These are phyloP conservation scores for Puccinia hordei DNA, from an alignment of 1,284 basidiomycete species.

Conservation along the genomic window DNA sequence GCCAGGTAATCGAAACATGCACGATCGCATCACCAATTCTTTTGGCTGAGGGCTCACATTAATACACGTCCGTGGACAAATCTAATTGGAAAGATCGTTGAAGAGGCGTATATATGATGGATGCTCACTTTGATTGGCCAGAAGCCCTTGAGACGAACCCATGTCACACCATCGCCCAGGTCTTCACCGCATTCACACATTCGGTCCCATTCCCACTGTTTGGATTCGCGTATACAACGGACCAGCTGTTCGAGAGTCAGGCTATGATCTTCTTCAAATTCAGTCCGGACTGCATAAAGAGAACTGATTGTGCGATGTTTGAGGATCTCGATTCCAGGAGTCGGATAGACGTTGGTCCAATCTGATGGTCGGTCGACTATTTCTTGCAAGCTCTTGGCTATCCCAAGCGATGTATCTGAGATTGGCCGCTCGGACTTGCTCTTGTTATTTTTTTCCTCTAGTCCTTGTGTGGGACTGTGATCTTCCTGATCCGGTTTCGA, in stretches of 20 bases:
- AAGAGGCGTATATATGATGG: not conserved
- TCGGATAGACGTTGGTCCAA: conserved; percentile 24
- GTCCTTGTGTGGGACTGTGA: not conserved
- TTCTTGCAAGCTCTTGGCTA: not conserved
- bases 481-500: not conserved
- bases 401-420: not conserved
- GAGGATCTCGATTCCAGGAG: conserved; percentile 15
- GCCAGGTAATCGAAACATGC: conserved; percentile 16
- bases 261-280: conserved; percentile 8
- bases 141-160: conserved; percentile 38
- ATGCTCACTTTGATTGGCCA: conserved; percentile 45
- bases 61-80: not conserved
- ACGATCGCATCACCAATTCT: conserved; percentile 21
- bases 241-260: conserved; percentile 15
- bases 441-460: not conserved
- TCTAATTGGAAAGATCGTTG: not conserved
- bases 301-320: conserved; percentile 24
- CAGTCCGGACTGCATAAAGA: conserved; percentile 23
- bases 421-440: not conserved
- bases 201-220: conserved; percentile 45
- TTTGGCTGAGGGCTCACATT: conserved; percentile 13
- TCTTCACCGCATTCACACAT: conserved; percentile 42
- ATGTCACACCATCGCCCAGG: conserved; percentile 26
- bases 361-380: conserved; percentile 18
- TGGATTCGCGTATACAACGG: conserved; percentile 17